These are phyloP conservation scores for Albizia julibrissin DNA, from an alignment of 306 rosid genomes.

Conservation along the genomic window DNA sequence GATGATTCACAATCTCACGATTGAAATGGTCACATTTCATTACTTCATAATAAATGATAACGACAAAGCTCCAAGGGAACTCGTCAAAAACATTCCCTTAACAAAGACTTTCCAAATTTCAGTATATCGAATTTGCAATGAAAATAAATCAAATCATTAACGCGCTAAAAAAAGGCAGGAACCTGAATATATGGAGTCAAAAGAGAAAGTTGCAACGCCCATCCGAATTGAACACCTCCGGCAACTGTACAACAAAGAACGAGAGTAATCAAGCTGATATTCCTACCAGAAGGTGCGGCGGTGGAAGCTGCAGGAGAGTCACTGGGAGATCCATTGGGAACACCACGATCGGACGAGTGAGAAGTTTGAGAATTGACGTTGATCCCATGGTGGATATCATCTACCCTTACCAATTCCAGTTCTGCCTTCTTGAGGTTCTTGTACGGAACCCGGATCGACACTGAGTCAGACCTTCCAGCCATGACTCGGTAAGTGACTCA, in stretches of 20 bases:
- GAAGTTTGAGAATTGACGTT: constrained; percentile 49
- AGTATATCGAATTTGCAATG: not conserved
- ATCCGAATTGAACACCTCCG: constrained; percentile 98
- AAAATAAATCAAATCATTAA: not conserved
- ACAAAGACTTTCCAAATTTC: not conserved
- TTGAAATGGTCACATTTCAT: not conserved
- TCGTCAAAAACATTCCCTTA: not conserved
- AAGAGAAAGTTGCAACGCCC: constrained; percentile 98
- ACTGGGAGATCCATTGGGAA: constrained; percentile 34
- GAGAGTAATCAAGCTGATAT: constrained; percentile 47
- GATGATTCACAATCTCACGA: not conserved
- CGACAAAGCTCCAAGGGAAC: not conserved
- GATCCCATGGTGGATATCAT: constrained; percentile 48
- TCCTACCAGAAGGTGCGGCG: constrained; percentile 30
- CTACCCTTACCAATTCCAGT: constrained; percentile 64
- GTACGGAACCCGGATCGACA: constrained; percentile 80
- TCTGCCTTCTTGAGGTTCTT: constrained; percentile 65
- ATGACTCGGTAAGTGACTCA: constrained; percentile 45
- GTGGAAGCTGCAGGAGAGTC: constrained; percentile 13
- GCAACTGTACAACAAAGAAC: constrained; percentile 94
- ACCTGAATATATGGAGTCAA: constrained; percentile 97
- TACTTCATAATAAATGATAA: not conserved
- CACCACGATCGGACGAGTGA: not conserved
- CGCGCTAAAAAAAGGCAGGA: not conserved
- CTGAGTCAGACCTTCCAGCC: constrained; percentile 64